A percentile compares a stretch with the other conserved stretches of the same genome.
phyloP scores from a whole-genome alignment of 192 early-diverging fungal genomes.

The Entomortierella beljakovae region DNA sequence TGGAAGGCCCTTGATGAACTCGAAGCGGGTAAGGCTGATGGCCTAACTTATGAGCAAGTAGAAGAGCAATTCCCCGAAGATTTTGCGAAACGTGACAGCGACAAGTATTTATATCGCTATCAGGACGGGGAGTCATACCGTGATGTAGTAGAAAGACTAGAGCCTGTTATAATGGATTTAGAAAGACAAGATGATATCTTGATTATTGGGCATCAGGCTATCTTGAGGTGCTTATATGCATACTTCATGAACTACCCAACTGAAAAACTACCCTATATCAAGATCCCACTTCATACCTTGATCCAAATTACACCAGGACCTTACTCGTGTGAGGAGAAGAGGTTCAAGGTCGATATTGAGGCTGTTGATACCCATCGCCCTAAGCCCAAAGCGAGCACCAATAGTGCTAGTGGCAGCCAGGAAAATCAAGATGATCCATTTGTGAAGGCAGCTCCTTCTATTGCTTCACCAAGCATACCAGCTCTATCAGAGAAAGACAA shows the following conservation, averaged over 20 bases:
- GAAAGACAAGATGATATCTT: slow-evolving; percentile 96
- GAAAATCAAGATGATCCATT: slow-evolving; percentile 4
- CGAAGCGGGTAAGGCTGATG: slow-evolving; percentile 97
- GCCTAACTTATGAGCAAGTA: slow-evolving; percentile 98
- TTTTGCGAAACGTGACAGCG: slow-evolving; percentile 91
- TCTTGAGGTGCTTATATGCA: slow-evolving; percentile 96
- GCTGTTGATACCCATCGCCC: slow-evolving; percentile 98
- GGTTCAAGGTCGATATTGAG: slow-evolving; percentile 95
- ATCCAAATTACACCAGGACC: slow-evolving; percentile 97
- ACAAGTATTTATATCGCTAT: slow-evolving; percentile 95
- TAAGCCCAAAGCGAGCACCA: slow-evolving; percentile 60
- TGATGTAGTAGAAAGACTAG: slow-evolving; percentile 93
- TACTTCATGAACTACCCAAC: slow-evolving; percentile 95
- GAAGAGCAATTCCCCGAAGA: slow-evolving; percentile 93
- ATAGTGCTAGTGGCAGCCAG: neutral
- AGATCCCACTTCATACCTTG: slow-evolving; percentile 97
- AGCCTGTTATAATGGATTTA: slow-evolving; percentile 99
- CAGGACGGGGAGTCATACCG: slow-evolving; percentile 90
- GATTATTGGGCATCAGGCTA: slow-evolving; percentile 98
- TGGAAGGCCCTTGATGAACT: slow-evolving; percentile 99
- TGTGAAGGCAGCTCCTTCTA: neutral
- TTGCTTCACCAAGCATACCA: slow-evolving; percentile 2
- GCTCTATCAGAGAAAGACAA: slow-evolving; percentile 7
- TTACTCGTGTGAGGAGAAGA: slow-evolving; percentile 94
- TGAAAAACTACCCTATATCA: slow-evolving; percentile 97